phyloP scores from a whole-genome alignment of 345 rosid species.

The Fremontodendron californicum region DNA sequence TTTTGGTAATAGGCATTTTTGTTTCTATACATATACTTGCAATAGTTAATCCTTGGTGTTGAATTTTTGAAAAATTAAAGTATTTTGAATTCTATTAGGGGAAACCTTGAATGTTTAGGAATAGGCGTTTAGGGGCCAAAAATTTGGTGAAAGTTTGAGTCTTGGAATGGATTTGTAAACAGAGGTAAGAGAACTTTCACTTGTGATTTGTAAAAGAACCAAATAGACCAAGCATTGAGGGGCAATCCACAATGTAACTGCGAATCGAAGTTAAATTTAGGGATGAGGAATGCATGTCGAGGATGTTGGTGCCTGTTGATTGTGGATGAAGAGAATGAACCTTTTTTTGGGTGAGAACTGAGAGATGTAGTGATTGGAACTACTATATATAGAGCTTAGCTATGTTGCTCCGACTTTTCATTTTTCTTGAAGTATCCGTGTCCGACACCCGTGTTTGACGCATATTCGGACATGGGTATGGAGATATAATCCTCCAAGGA shows the following conservation, averaged over 20 bases:
- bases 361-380: background rate
- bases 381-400: no score
- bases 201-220: background rate
- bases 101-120: background rate
- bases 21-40: background rate
- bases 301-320: background rate
- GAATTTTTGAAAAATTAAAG: background rate
- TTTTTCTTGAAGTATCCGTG: no score
- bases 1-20: no score
- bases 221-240: background rate
- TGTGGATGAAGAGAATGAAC: background rate
- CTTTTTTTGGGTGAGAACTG: background rate
- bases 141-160: background rate
- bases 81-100: background rate
- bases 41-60: background rate
- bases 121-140: background rate
- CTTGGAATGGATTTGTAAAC: background rate
- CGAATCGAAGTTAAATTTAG: background rate
- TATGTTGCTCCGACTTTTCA: no score
- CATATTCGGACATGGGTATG: no score
- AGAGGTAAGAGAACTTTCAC: background rate
- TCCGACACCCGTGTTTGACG: no score
- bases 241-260: background rate
- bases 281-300: background rate
- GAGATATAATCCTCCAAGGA: no score